Evolutionary conservation across 257 asterid genomes (phyloP).

Genomic region (Primulina tabacum): DNA sequence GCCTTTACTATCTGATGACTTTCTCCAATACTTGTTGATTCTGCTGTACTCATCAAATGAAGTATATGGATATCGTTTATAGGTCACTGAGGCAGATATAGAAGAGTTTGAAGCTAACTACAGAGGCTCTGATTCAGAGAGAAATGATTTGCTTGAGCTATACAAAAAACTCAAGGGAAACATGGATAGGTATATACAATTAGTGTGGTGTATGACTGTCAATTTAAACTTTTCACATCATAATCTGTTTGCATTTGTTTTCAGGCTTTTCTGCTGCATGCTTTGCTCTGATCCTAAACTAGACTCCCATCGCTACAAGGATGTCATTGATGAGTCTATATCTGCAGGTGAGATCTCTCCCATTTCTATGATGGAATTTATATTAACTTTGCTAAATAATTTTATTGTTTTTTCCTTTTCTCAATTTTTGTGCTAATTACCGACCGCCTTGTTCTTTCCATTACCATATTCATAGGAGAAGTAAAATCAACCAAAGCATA

Average conservation of each 20-base stretch:
- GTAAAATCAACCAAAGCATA: constrained; percentile 66
- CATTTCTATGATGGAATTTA: neutral
- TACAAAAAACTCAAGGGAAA: constrained; percentile 70
- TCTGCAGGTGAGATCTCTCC: constrained; percentile 49
- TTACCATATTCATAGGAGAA: constrained; percentile 45
- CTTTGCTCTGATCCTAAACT: constrained; percentile 76
- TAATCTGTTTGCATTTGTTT: constrained; percentile 12
- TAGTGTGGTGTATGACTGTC: constrained; percentile 5
- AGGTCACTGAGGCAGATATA: constrained; percentile 87
- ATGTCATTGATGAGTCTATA: constrained; percentile 75
- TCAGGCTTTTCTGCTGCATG: constrained; percentile 94
- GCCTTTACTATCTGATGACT: neutral
- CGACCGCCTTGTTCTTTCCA: neutral
- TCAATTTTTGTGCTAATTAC: neutral
- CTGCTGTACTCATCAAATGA: neutral
- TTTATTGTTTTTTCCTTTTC: neutral
- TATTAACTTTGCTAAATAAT: neutral
- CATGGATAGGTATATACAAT: constrained; percentile 62
- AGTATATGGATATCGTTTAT: constrained; percentile 19
- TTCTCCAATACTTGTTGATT: neutral
- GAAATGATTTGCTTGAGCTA: constrained; percentile 72
- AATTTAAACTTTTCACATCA: neutral
- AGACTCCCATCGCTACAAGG: constrained; percentile 96
- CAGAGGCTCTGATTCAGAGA: constrained; percentile 86
- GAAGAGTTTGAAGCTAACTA: constrained; percentile 88